A percentile compares a stretch with the other conserved stretches of the same genome.
phyloP scores from a whole-genome alignment of 108 stramenopile species.

The Pseudonitzschia delicatissima region DNA sequence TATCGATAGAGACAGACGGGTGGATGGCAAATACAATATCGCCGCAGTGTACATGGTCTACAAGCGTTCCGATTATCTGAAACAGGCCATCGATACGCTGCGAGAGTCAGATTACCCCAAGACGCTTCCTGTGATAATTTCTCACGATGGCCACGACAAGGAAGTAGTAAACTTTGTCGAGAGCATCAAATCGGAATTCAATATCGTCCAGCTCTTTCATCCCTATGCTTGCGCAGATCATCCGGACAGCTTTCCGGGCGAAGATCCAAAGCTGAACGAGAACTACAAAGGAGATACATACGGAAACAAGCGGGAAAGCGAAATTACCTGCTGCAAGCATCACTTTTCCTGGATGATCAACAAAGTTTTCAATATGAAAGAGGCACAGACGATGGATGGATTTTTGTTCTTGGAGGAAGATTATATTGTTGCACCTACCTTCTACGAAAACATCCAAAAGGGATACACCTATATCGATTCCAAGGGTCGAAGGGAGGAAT shows the following conservation, averaged over 20 bases:
- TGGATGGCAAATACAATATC: conserved; percentile 9
- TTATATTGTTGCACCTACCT: conserved; percentile 50
- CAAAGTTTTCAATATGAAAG: conserved; percentile 26
- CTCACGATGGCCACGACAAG: conserved; percentile 50
- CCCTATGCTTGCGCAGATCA: conserved; percentile 55
- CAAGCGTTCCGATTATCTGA: conserved; percentile 53
- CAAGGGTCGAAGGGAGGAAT: conserved; percentile 4
- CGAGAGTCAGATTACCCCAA: conserved; percentile 48
- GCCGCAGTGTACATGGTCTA: conserved; percentile 61
- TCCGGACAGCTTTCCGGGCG: conserved; percentile 49
- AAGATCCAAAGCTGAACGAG: conserved; percentile 41
- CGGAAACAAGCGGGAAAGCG: conserved; percentile 38
- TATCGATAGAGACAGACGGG: not conserved
- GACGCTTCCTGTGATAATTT: conserved; percentile 44
- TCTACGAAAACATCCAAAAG: conserved; percentile 40
- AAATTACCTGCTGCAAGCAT: conserved; percentile 57
- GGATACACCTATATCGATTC: conserved; percentile 28
- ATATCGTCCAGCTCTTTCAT: conserved; percentile 48
- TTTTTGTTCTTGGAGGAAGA: conserved; percentile 69
- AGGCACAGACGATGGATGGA: conserved; percentile 12
- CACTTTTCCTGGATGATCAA: conserved; percentile 66
- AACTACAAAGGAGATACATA: conserved; percentile 43
- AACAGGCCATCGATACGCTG: conserved; percentile 38
- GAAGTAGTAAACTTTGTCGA: conserved; percentile 44
- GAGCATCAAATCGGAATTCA: conserved; percentile 41